Evolutionary conservation across 176 grass and related monocot genomes (phyloP).

Genomic region (Miscanthus lutarioriparius): DNA sequence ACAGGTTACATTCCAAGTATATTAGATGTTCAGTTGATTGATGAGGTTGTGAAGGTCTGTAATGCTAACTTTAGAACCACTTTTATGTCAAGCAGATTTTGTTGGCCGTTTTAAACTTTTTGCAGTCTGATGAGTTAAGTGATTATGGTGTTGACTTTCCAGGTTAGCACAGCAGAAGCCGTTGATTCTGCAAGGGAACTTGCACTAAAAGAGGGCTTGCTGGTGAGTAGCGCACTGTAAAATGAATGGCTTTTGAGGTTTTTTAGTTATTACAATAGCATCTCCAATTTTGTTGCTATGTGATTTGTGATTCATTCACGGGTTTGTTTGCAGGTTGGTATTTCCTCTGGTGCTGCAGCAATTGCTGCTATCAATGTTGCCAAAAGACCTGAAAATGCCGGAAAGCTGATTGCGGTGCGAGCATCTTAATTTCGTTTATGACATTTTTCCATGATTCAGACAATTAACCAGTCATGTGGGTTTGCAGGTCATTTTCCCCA

Average conservation of each 20-base stretch:
- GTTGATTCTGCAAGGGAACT: slow-evolving; percentile 72
- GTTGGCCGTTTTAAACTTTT: background rate
- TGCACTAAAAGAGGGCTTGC: slow-evolving; percentile 85
- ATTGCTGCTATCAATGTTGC: slow-evolving; percentile 82
- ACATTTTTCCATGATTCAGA: slow-evolving; percentile 2
- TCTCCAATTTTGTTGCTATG: background rate
- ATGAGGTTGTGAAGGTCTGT: slow-evolving; percentile 94
- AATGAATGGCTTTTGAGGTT: background rate
- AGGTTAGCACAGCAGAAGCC: slow-evolving; percentile 85
- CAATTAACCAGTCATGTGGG: slow-evolving; percentile 19
- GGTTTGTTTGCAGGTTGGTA: slow-evolving; percentile 76
- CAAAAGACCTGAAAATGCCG: slow-evolving; percentile 91
- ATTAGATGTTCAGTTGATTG: slow-evolving; percentile 85
- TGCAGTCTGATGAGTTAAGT: background rate
- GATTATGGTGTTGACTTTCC: slow-evolving; percentile 38
- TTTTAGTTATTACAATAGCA: background rate
- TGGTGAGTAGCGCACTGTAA: slow-evolving; percentile 45
- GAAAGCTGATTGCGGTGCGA: slow-evolving; percentile 84
- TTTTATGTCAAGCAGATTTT: slow-evolving; percentile 31
- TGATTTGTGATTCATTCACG: background rate
- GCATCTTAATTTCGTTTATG: slow-evolving; percentile 22
- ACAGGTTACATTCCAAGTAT: slow-evolving; percentile 92
- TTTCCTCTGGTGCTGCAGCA: slow-evolving; percentile 91
- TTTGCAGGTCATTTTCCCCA: slow-evolving; percentile 90
- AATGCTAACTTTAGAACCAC: slow-evolving; percentile 31